A percentile compares a stretch with the other conserved stretches of the same genome.
phyloP scores from a whole-genome alignment of 78 protist genomes.

The Speleostelium caveatum region DNA sequence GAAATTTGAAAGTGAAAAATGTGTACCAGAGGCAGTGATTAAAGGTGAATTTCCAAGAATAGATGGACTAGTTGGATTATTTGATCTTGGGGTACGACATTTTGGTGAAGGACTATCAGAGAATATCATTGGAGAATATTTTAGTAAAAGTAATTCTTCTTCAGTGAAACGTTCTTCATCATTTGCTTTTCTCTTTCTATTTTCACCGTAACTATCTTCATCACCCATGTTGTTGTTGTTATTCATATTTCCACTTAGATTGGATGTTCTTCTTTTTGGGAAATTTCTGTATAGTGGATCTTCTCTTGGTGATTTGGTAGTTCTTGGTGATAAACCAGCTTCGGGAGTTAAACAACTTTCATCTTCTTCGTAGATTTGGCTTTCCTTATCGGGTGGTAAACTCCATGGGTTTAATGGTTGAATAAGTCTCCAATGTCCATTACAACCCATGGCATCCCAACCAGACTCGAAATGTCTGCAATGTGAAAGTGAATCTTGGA shows the following conservation, averaged over 20 bases:
- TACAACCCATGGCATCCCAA: conserved; percentile 79
- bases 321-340: conserved; percentile 41
- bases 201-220: not conserved
- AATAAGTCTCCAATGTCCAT: conserved; percentile 71
- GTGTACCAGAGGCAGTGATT: conserved; percentile 31
- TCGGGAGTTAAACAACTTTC: conserved; percentile 36
- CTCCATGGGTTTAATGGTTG: conserved; percentile 75
- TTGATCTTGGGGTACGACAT: conserved; percentile 68
- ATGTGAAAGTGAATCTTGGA: conserved; percentile 60
- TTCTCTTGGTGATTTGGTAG: conserved; percentile 59
- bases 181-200: conserved; percentile 52
- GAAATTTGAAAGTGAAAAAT: conserved; percentile 49
- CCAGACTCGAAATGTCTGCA: conserved; percentile 75
- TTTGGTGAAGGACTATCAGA: conserved; percentile 75
- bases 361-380: conserved; percentile 26
- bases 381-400: conserved; percentile 65
- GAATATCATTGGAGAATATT: conserved; percentile 66
- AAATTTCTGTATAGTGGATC: conserved; percentile 76
- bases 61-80: conserved; percentile 45
- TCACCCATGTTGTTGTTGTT: not conserved
- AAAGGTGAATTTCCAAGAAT: conserved; percentile 48
- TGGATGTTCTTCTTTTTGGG: conserved; percentile 26
- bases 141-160: conserved; percentile 49
- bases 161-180: conserved; percentile 53
- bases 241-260: no score